These are phyloP conservation scores for Leishmania aethiopica DNA, from an alignment of 208 protist genomes.

Conservation along the genomic window DNA sequence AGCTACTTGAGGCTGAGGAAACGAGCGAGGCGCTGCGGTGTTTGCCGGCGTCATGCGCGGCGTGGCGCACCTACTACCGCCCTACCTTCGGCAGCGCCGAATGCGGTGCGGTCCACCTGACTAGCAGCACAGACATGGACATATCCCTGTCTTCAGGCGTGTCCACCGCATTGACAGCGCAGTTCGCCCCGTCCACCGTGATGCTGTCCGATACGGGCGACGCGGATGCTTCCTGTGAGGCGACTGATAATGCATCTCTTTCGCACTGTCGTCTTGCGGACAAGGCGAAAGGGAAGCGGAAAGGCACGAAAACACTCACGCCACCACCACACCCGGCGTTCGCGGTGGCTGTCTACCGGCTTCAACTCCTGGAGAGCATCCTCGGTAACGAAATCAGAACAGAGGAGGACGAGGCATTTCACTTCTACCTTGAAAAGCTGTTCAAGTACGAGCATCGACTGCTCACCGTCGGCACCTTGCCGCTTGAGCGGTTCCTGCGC, in stretches of 20 bases:
- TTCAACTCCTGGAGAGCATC: slow-evolving; percentile 41
- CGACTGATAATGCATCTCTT: too few relatives aligned
- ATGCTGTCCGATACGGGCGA: not conserved
- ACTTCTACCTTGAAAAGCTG: not conserved
- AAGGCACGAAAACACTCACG: not conserved
- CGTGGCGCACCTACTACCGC: slow-evolving; percentile 12
- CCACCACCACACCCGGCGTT: slow-evolving; percentile 9
- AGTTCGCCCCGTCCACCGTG: not conserved
- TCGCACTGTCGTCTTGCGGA: not conserved
- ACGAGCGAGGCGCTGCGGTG: slow-evolving; percentile 36
- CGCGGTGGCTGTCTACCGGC: not conserved
- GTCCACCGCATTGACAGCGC: not conserved
- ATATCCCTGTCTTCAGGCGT: not conserved
- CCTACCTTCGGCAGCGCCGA: not conserved
- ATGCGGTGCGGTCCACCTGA: not conserved
- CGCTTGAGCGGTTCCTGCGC: slow-evolving; percentile 38
- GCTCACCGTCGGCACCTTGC: slow-evolving; percentile 34
- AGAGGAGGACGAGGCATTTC: slow-evolving; percentile 31
- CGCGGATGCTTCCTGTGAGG: not conserved
- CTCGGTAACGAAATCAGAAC: slow-evolving; percentile 28
- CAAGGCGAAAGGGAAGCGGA: not conserved
- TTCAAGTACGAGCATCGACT: slow-evolving; percentile 35
- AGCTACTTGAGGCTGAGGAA: slow-evolving; percentile 45
- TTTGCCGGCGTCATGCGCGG: slow-evolving; percentile 31
- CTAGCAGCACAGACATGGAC: not conserved